Base-by-base conservation (phyloP, 2,329 filamentous ascomycete genomes). In the Colletotrichum paranaense region DNA sequence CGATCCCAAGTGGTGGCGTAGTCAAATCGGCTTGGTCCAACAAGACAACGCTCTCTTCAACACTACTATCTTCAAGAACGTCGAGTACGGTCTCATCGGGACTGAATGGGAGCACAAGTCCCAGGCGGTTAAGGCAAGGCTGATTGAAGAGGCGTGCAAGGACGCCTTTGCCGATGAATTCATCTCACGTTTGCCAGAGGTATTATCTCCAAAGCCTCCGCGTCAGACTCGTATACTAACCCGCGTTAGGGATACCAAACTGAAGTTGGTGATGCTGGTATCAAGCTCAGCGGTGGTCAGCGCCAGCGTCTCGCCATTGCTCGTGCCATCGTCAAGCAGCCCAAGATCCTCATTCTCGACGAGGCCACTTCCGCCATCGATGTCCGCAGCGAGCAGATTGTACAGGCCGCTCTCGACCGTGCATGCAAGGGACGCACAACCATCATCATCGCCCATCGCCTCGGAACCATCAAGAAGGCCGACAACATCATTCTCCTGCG, bases 1-100 rank as follows among this genome's bases (percentile, higher is more conserved):
- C 62, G 98, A 98, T 78, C 88, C 98, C 38, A 91, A 91, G 64
- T 98, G 96, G 96, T 86, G 98, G 74, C 92, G 97, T 68, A 94
- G 95, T 79, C 95, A 98, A 78, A 95, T 99, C 78, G 92, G 95
- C 1, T 87, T 98, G 5, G 97, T 99, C 66, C 95, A 94, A 75
- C 97, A 98, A 80, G 72, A 73, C 49, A 72, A 72, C 49, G 86
- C 88, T 53, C 80, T 90, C 0, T 90, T 90, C 77, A 88, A 88
- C 64, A 84, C 86, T 9, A 86, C 87, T 1, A 88, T 91, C n/a
- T 38, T 87, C 65, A 81, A 85, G 14, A 89, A 89, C 64, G 84
- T 89, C 7, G 81, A 82, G 0, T 83, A 84, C 56, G 88, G 88
- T 0, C 80, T 89, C 0, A 75, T 81, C 53, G 77, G 82, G 67